Evolutionary conservation across 768 basidiomycete genomes (phyloP), one percentile per base, ranked within the genome.

Genomic region (Filobasidium floriforme): DNA sequence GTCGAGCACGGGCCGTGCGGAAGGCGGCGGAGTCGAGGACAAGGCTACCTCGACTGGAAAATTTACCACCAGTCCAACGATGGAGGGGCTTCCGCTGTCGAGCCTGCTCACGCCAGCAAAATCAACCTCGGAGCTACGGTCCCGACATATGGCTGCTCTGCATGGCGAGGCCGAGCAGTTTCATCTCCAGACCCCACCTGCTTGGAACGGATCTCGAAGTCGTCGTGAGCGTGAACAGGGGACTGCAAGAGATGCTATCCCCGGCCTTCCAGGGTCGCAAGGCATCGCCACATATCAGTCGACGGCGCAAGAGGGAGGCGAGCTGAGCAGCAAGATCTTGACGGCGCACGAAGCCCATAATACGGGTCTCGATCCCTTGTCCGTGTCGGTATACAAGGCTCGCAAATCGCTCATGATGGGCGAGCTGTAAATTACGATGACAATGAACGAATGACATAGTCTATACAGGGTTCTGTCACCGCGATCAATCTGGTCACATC

Each of bases 281-380:
- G 18, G 4, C 46, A 51, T 3, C 46, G 54, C 19, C 24, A 28
- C 29, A 26, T 15, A 24, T 7, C 19, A 22, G 24, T 57, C 22
- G 54, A 15, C 29, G 24, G n/a, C 24, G 26, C 22, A 14, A 57
- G 12, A 57, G 15, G 18, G 6, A 5, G 18, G 46, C 46, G 18
- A 49, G 46, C 46, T 49, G 29, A n/a, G 54, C n/a, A 18, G 54
- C 14, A 57, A n/a, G 54, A 28, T 32, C 18, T 15, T 57, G 6
- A 26, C 14, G 22, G 22, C 54, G 54, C 54, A 57, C 7, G 54
- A 24, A 57, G 15, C n/a, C 22, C 22, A 32, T 32, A 57, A 57
- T 57, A 57, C 54, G n/a, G 54, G 29, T 28, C 54, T 57, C 54
- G 54, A 57, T 28, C 54, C 54, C 29, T 26, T 57, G 15, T 22